Conservation (phyloP, 177 flowering plant species). For the Telopea speciosissima region DNA sequence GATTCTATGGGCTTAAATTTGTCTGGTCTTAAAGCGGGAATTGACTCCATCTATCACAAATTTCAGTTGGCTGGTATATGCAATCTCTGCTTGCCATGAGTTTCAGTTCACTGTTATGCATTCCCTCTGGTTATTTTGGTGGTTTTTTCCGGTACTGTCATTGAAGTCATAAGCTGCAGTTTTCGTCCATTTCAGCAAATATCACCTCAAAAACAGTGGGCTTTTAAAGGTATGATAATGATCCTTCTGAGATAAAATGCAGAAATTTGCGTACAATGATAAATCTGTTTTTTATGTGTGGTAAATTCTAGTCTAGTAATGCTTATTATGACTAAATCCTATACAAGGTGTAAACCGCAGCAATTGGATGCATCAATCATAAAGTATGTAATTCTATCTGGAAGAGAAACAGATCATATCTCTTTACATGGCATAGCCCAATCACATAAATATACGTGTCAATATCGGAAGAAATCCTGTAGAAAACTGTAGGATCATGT, state of each 20-base stretch:
- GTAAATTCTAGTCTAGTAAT: too few relatives aligned
- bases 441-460: too few relatives aligned
- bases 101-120: conserved; percentile 16
- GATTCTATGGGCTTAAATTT: background rate
- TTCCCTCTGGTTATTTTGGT: conserved; percentile 13
- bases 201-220: conserved; percentile 16
- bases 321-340: too few relatives aligned
- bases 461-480: too few relatives aligned
- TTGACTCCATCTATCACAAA: background rate
- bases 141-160: conserved; percentile 11
- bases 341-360: too few relatives aligned
- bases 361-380: too few relatives aligned
- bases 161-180: conserved; percentile 34
- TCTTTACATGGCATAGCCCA: too few relatives aligned
- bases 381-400: too few relatives aligned
- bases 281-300: too few relatives aligned
- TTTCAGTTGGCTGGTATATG: conserved; percentile 4
- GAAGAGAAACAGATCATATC: too few relatives aligned
- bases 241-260: background rate
- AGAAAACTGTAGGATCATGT: too few relatives aligned
- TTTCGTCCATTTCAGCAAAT: conserved; percentile 15
- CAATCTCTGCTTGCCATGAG: background rate
- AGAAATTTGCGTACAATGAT: background rate
- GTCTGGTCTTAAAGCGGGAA: too few relatives aligned
- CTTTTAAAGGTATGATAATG: conserved; percentile 25